phyloP scores from a whole-genome alignment of 371 early-diverging fungal species.

The Mortierella sp. region DNA sequence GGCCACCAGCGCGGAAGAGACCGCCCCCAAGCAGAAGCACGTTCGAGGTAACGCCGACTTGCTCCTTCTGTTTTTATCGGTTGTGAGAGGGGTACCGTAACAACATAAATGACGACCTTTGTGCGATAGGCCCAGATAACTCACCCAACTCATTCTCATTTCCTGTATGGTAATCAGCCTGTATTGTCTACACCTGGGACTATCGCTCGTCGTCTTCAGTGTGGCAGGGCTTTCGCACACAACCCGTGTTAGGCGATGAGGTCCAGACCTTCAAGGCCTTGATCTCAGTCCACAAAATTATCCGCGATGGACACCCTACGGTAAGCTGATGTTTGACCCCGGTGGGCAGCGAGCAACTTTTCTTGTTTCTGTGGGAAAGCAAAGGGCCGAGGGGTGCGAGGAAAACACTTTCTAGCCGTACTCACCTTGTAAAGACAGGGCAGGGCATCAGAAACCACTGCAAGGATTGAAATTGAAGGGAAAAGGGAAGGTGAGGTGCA shows the following conservation, averaged over 20 bases:
- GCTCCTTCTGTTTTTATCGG: neutral
- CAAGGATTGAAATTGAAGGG: neutral
- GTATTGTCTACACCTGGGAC: slow-evolving; percentile 97
- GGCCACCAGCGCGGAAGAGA: slow-evolving; percentile 91
- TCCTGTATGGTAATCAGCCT: slow-evolving; percentile 59
- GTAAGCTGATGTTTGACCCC: slow-evolving; percentile 58
- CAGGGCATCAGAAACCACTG: neutral
- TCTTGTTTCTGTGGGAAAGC: neutral
- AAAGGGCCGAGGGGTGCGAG: neutral
- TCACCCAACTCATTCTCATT: neutral
- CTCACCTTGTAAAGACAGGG: neutral
- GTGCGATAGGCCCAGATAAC: neutral
- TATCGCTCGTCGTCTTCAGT: slow-evolving; percentile 88
- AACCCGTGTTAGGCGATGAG: slow-evolving; percentile 92
- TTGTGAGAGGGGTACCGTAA: neutral
- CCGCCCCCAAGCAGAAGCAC: slow-evolving; percentile 98
- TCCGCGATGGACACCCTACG: slow-evolving; percentile 92
- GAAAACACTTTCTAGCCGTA: neutral
- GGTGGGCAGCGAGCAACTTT: neutral
- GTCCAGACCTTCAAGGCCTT: slow-evolving; percentile 96
- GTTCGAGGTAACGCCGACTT: slow-evolving; percentile 76
- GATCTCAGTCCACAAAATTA: slow-evolving; percentile 95
- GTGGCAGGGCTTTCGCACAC: slow-evolving; percentile 89
- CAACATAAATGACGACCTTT: no score
- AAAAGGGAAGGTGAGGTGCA: neutral